Base-by-base conservation (phyloP, 306 rosid species). In the Casuarina glauca region DNA sequence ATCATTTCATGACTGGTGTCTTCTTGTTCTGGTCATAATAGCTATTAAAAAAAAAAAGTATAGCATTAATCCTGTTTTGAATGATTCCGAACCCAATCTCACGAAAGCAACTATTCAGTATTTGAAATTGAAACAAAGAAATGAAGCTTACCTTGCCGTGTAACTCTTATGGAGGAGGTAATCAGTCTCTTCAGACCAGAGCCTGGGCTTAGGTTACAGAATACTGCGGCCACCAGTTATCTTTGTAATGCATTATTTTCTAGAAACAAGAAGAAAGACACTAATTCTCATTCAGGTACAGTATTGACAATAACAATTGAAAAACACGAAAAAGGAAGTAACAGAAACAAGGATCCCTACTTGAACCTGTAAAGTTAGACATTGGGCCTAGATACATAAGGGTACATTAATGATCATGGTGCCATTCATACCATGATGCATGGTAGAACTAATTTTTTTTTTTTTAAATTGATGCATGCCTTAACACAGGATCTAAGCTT, bases 221-320 rank as follows among this genome's bases (percentile, higher is more conserved):
- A 81, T 6, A 82, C 48, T 49, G 78, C 71, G 42, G 90, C 88
- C 96, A 91, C 89, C 58, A 16, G 58, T 12, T 8, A 58, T 54
- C 54, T 61, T 5, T 74, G 70, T 36, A 15, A 32, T 20, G 36
- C 36, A 42, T 1, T 42, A 42, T 9, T 42, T 12, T 66, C 71
- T n/a, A 66, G 49, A 66, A 66, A 41, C 50, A 66, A 66, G 71
- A 32, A 66, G 71, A 41, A 19, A 17, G 43, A 43, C 71, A 36
- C 42, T 38, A 41, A 66, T 16, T 42, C 6, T 35, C 19, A 41
- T 42, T 67, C 32, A 38, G 69, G 45, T 38, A 62, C 8, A 8
- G 38, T 45, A 63, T 8, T 12, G n/a, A 63, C 50, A 67, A 4
- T 67, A n/a, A 67, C 35, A 67, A 5, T 67, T 66, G 26, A 67